A percentile compares a stretch with the other conserved stretches of the same genome.
phyloP scores from a whole-genome alignment of 495 filamentous ascomycete genomes.

The Penicillium salamii region DNA sequence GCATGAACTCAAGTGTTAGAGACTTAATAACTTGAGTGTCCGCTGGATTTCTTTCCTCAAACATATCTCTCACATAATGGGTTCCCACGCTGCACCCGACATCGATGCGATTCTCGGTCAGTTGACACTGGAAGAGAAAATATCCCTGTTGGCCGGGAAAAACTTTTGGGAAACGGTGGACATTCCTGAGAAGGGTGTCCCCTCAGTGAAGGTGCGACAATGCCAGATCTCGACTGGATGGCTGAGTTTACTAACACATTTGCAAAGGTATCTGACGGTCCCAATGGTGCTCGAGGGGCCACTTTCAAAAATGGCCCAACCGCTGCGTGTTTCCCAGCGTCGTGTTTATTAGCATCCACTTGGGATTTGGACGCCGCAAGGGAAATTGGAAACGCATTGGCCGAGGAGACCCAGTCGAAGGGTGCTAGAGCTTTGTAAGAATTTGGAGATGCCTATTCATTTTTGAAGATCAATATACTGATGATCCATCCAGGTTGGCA shows the following conservation, averaged over 20 bases:
- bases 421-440: slow-evolving; percentile 30
- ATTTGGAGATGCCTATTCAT: neutral
- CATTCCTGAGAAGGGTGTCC: neutral
- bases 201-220: neutral
- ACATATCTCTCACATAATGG: neutral
- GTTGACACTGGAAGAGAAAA: neutral
- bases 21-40: neutral
- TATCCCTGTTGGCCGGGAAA: neutral
- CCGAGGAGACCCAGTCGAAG: slow-evolving; percentile 55
- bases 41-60: neutral
- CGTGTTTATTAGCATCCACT: slow-evolving; percentile 49
- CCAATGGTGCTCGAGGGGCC: neutral
- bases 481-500: slow-evolving; percentile 53
- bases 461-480: neutral
- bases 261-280: neutral
- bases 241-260: neutral
- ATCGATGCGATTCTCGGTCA: neutral
- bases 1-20: neutral
- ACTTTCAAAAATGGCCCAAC: neutral
- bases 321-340: slow-evolving; percentile 37
- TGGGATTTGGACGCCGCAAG: slow-evolving; percentile 53
- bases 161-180: slow-evolving; percentile 1
- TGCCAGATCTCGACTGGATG: neutral
- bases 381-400: slow-evolving; percentile 51
- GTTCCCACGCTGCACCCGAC: neutral